Evolutionary conservation across 495 filamentous ascomycete species (phyloP), one percentile per base, ranked within the genome.

Genomic region (Aspergillus sclerotiicarbonarius): DNA sequence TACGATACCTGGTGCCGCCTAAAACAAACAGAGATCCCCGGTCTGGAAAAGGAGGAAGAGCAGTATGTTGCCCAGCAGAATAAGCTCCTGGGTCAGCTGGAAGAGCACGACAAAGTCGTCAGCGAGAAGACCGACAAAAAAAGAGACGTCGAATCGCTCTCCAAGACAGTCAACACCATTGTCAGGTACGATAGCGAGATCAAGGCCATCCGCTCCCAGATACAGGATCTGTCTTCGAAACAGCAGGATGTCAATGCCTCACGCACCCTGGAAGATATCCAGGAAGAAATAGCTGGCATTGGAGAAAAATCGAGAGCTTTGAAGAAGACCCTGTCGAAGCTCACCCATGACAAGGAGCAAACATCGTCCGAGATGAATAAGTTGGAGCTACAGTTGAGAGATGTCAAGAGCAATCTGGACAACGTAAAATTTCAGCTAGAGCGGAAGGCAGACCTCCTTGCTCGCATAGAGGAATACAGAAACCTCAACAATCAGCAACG

Each of bases 231-330:
- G 30, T 76, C 82, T 10, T 81, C 82, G 8, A 90, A 92, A 57
- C 84, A 96, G 62, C 82, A 86, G 50, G 83, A 87, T 15, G 71
- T 78, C 59, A 83, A 84, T 3, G 63, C 80, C 15, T 75, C 82
- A 6, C 84, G 87, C 58, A 88, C 88, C 7, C 74, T 91, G 16
- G 88, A 96, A 51, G 90, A 96, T 59, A 90, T 98, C 57, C 89
- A 92, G 61, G 83, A 88, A 15, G 82, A 94, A 51, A 84, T 90
- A 54, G 81, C 83, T 19, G 68, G 75, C 29, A 80, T 86, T 61
- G 81, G 80, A n/a, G 90, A 92, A 58, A 84, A 89, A 65, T 76
- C 83, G 21, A 80, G 84, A 56, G 64, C 70, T n/a, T 63, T 85
- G 9, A 89, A 88, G 63, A 76, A 82, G 32, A 80, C 75, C 29